These are phyloP conservation scores for Wickerhamomyces chambardii DNA, from an alignment of 805 yeast species.

Conservation along the genomic window DNA sequence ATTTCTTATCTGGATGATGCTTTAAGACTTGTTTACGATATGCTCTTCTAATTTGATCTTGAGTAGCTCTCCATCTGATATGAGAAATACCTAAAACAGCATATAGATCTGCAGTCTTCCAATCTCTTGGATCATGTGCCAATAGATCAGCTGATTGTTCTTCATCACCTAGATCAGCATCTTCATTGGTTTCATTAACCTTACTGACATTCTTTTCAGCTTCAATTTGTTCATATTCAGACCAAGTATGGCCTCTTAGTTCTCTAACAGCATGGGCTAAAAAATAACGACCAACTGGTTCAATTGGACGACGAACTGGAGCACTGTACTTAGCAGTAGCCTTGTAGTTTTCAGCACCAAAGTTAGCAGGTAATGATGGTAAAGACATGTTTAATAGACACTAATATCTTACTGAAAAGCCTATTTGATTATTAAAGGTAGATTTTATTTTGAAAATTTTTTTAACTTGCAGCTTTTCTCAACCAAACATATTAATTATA, in stretches of 20 bases:
- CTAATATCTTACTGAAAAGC: no score
- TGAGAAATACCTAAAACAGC: constrained; percentile 92
- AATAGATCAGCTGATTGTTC: constrained; percentile 64
- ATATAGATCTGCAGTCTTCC: constrained; percentile 95
- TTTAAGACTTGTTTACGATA: constrained; percentile 94
- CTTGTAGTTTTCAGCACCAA: constrained; percentile 40
- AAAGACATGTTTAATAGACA: constrained; percentile 33
- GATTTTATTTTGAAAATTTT: not conserved
- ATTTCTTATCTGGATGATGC: constrained; percentile 98
- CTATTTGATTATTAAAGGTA: not conserved
- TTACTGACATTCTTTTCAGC: constrained; percentile 78
- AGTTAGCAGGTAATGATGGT: constrained; percentile 47
- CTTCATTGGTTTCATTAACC: constrained; percentile 49
- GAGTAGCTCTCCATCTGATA: constrained; percentile 85
- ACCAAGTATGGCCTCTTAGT: constrained; percentile 96
- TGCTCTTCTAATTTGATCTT: constrained; percentile 90
- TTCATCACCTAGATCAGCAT: constrained; percentile 60
- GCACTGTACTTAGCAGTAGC: constrained; percentile 42
- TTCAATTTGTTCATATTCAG: constrained; percentile 90
- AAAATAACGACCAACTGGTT: constrained; percentile 95
- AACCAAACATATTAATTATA: not conserved
- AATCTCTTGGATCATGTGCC: constrained; percentile 91
- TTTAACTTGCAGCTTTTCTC: not conserved
- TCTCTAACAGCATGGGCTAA: constrained; percentile 96
- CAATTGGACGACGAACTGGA: constrained; percentile 73